Base-by-base conservation (phyloP, 495 filamentous ascomycete genomes). In the Penicillium argentinense region DNA sequence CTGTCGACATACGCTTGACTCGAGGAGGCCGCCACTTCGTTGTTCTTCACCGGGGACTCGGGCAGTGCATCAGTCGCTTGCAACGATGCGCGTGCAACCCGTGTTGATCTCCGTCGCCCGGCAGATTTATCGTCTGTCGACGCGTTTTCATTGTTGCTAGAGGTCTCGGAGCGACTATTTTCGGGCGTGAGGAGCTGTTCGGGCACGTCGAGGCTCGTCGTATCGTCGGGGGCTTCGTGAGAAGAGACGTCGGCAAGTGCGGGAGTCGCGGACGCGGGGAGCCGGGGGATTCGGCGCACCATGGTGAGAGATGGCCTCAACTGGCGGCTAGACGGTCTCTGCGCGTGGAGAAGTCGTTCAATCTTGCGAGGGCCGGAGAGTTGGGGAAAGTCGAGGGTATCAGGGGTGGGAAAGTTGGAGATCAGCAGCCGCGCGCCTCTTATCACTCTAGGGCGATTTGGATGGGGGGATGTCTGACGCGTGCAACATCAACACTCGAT, bases 111-210 rank as follows among this genome's bases (percentile, higher is more conserved):
- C 24, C 66, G 66, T 40, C 67, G 67, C 33, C 57, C 23, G 9
- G 57, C 53, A 18, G 64, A 54, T 50, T 70, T 72, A 47, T 75
- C 72, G 16, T 75, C 71, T 13, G 53, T 50, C 17, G 57, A 68
- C 59, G 66, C 66, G 63, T 70, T 65, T 54, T 73, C 72, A 57
- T 70, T 70, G 53, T 73, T 75, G 60, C 72, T 75, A 3, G 72
- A 75, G 1, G 72, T 75, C 45, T 75, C 72, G n/a, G 72, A 75
- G 44, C 72, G 70, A 47, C 72, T 73, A 30, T 69, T 68, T 42
- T 75, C 72, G 26, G 72, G 72, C 3, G 72, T 75, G 16, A 75
- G 59, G 12, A 75, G 65, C 49, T 73, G 70, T 59, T 68, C 72
- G 13, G 72, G 59, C 26, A 71, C 63, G 41, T 74, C 70, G 30